Evolutionary conservation across 1,284 basidiomycete genomes (phyloP), one percentile per base, ranked within the genome.

Genomic region (Sanghuangporus baumii): DNA sequence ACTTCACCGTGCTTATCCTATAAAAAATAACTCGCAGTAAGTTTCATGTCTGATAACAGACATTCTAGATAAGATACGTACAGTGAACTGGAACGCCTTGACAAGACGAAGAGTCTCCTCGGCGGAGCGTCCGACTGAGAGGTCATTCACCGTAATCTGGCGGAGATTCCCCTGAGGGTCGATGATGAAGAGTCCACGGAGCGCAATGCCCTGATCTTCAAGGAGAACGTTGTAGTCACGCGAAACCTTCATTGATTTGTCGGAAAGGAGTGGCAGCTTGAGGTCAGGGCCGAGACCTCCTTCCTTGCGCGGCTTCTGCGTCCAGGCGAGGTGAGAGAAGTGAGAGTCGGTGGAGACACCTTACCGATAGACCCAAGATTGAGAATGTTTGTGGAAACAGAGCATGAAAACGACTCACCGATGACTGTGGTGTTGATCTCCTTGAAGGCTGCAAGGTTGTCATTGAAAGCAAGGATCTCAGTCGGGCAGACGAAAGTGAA

Each of bases 381-480:
- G 63, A n/a, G 62, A 56, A 52, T 16, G 41, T 26, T 40, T 36
- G 57, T 60, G 55, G 23, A 47, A 55, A 37, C 47, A 41, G 47
- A 36, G 48, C 55, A 18, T 12, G 48, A 9, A 18, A 4, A n/a
- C 5, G 16, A 68, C 81, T n/a, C 63, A 89, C 89, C 88, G 65
- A 95, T 83, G 58, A 96, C 87, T 60, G 80, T 79, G 51, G 91
- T 87, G 74, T 87, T 84, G 68, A 94, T 78, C 63, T 81, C 81
- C 61, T 84, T 78, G 80, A 96, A 94, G 68, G 83, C 79, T 52
- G 83, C 72, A 55, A 95, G 83, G 6, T 91, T 88, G 67, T 91
- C 88, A 74, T 95, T 94, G 83, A 94, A 96, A 1, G 93, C 93
- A 52, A 95, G 84, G 72, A 96, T 94, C 76, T 96, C 93, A 66